A percentile compares a stretch with the other conserved stretches of the same genome.
Conservation (phyloP, 495 filamentous ascomycete genomes). For the Astrothelium subdiscretum region DNA sequence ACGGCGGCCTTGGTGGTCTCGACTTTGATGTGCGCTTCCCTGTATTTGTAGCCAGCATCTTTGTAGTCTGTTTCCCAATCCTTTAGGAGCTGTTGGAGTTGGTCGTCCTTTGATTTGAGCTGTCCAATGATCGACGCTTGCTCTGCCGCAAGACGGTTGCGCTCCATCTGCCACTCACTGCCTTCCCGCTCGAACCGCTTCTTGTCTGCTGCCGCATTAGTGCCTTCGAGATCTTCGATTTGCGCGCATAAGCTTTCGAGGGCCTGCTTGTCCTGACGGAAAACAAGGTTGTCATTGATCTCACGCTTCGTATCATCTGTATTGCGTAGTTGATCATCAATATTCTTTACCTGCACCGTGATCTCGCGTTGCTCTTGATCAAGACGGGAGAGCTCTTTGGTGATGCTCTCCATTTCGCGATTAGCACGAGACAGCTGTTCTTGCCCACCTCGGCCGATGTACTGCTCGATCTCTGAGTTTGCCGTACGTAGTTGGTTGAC, state of each 20-base stretch:
- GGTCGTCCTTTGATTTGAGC: constrained; percentile 71
- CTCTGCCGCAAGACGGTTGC: constrained; percentile 49
- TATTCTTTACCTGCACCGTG: constrained; percentile 58
- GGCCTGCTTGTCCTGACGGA: constrained; percentile 58
- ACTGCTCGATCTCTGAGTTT: constrained; percentile 67
- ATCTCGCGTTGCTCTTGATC: constrained; percentile 58
- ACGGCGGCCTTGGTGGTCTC: constrained; percentile 88
- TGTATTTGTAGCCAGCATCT: constrained; percentile 69
- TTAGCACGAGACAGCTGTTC: constrained; percentile 56
- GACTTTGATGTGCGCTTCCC: constrained; percentile 79
- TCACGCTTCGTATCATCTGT: constrained; percentile 67
- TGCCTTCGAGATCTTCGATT: constrained; percentile 63
- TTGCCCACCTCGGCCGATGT: constrained; percentile 64
- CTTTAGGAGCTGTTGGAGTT: constrained; percentile 51
- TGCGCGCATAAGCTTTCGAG: constrained; percentile 55
- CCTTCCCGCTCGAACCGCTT: constrained; percentile 61
- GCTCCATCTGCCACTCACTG: constrained; percentile 44
- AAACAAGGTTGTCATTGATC: constrained; percentile 77
- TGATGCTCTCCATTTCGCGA: constrained; percentile 53
- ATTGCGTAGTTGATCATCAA: constrained; percentile 65
- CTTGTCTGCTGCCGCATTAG: constrained; percentile 74
- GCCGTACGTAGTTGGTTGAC: constrained; percentile 64
- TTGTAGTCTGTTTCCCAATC: constrained; percentile 85
- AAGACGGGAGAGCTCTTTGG: constrained; percentile 50
- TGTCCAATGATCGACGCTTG: constrained; percentile 54